phyloP scores from a whole-genome alignment of 495 filamentous ascomycete genomes.

The Podospora fimiseda region DNA sequence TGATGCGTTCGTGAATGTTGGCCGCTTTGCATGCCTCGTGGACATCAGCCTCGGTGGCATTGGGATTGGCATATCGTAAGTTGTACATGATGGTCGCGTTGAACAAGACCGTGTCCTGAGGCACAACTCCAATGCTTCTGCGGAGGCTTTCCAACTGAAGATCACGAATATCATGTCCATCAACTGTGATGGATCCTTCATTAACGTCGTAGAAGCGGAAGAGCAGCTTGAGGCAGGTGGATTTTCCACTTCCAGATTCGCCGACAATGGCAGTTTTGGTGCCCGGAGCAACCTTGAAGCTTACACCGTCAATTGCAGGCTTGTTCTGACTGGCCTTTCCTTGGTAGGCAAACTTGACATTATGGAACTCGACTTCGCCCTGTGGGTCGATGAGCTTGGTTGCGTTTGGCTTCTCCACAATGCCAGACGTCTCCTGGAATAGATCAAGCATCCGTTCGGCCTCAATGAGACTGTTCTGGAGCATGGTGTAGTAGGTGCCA shows the following conservation, averaged over 20 bases:
- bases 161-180: slow-evolving; percentile 75
- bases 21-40: slow-evolving; percentile 85
- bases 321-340: slow-evolving; percentile 57
- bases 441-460: slow-evolving; percentile 90
- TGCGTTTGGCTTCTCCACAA: slow-evolving; percentile 57
- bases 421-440: slow-evolving; percentile 82
- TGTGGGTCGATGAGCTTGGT: slow-evolving; percentile 55
- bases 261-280: slow-evolving; percentile 94
- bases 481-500: slow-evolving; percentile 93
- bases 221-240: slow-evolving; percentile 86
- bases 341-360: slow-evolving; percentile 79
- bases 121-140: slow-evolving; percentile 86
- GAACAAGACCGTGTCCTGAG: slow-evolving; percentile 93
- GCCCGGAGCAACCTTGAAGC: slow-evolving; percentile 75
- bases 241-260: slow-evolving; percentile 94
- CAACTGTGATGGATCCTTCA: slow-evolving; percentile 72
- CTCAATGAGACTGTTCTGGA: slow-evolving; percentile 94
- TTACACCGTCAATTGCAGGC: slow-evolving; percentile 74
- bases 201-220: slow-evolving; percentile 89
- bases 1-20: slow-evolving; percentile 92
- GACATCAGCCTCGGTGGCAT: slow-evolving; percentile 79
- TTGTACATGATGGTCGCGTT: slow-evolving; percentile 98
- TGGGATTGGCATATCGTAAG: slow-evolving; percentile 83
- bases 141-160: slow-evolving; percentile 88
- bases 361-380: slow-evolving; percentile 76